phyloP scores from a whole-genome alignment of 163 green algal genomes.

The Coccomyxa subellipsoidea region DNA sequence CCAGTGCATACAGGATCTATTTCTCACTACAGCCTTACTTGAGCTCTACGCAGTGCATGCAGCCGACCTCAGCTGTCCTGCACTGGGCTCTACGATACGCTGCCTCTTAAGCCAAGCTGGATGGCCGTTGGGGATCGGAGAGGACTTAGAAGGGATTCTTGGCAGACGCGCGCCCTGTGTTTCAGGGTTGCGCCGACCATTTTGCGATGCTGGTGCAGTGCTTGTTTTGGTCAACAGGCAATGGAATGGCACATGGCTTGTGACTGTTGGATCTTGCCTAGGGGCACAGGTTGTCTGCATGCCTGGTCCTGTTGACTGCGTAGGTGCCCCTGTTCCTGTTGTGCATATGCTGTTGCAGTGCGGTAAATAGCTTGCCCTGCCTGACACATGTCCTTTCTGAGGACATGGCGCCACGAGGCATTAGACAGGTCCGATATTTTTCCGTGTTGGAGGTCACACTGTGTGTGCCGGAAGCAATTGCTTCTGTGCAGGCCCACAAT shows the following conservation, averaged over 20 bases:
- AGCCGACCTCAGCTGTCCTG: no score
- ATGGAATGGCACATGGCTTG: background rate
- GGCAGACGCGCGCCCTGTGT: background rate
- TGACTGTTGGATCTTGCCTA: background rate
- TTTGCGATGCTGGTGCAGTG: background rate
- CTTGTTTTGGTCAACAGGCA: background rate
- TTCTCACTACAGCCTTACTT: no score
- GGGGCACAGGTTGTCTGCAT: background rate
- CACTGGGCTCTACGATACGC: background rate
- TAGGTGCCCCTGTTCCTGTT: background rate
- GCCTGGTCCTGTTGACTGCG: no score
- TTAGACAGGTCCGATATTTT: background rate
- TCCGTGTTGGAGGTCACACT: background rate
- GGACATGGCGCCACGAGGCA: background rate
- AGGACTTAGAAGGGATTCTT: background rate
- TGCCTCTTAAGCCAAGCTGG: background rate
- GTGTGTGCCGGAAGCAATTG: background rate
- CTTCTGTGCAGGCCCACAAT: background rate
- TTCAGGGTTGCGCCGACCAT: background rate
- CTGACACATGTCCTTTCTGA: background rate
- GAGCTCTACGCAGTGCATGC: no score
- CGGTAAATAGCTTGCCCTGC: background rate
- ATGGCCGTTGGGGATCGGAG: background rate
- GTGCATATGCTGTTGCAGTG: background rate
- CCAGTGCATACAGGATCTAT: no score